These are phyloP conservation scores for Kazachstania sp. DNA, from an alignment of 1,139 yeast species.

Conservation along the genomic window DNA sequence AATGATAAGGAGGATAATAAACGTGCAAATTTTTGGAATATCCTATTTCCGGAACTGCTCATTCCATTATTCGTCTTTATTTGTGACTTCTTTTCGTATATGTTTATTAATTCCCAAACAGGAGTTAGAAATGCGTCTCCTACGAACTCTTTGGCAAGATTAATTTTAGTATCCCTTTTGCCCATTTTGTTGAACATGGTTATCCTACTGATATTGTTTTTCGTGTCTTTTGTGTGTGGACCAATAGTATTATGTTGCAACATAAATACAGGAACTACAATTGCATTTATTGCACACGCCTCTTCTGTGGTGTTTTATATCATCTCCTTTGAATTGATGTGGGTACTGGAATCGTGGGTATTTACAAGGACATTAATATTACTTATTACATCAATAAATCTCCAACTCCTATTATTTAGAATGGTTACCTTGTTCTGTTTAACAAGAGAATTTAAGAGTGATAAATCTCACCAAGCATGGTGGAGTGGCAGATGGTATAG, in stretches of 20 bases:
- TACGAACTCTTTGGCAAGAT: constrained; percentile 47
- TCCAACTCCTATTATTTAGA: constrained; percentile 51
- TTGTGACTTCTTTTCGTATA: constrained; percentile 48
- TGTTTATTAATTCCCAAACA: constrained; percentile 63
- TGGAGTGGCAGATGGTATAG: constrained; percentile 78
- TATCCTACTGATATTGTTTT: constrained; percentile 38
- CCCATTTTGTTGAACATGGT: constrained; percentile 48
- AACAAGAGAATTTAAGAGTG: constrained; percentile 53
- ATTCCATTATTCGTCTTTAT: constrained; percentile 40
- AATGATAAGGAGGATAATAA: constrained; percentile 25
- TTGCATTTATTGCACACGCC: constrained; percentile 47
- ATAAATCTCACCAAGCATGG: constrained; percentile 61
- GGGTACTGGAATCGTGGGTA: constrained; percentile 58
- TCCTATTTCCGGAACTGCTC: constrained; percentile 45
- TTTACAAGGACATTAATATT: constrained; percentile 51
- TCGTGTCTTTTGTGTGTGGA: constrained; percentile 42
- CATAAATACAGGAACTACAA: constrained; percentile 32
- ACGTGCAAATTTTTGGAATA: constrained; percentile 42
- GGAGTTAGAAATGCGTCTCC: constrained; percentile 43
- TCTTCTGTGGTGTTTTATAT: constrained; percentile 47
- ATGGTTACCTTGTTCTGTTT: constrained; percentile 40
- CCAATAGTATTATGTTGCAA: constrained; percentile 38
- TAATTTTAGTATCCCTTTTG: constrained; percentile 41
- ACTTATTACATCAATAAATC: constrained; percentile 42
- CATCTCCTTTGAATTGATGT: constrained; percentile 49